A percentile compares a stretch with the other conserved stretches of the same genome.
phyloP scores from a whole-genome alignment of 495 filamentous ascomycete genomes.

The Pyrenula massariospora region DNA sequence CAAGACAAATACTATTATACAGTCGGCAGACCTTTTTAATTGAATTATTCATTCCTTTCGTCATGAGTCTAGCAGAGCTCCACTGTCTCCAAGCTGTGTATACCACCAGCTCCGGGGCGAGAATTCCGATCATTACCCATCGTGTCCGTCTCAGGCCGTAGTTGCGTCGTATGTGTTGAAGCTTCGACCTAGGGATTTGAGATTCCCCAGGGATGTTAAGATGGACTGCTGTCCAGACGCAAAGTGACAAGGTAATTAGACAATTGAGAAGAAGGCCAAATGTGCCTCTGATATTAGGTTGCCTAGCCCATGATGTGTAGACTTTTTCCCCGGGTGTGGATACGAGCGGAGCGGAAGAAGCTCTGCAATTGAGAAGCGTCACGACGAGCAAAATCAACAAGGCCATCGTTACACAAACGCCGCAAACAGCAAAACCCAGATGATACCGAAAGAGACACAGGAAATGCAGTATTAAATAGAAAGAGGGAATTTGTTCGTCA shows the following conservation, averaged over 20 bases:
- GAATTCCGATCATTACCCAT: slow-evolving; percentile 3
- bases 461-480: too few relatives aligned
- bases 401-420: too few relatives aligned
- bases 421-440: too few relatives aligned
- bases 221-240: slow-evolving; percentile 7
- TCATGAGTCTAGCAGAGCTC: background rate
- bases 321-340: background rate
- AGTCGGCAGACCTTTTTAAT: background rate
- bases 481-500: too few relatives aligned
- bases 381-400: background rate
- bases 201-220: slow-evolving; percentile 6
- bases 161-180: background rate
- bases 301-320: background rate
- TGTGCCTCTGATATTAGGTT: slow-evolving; percentile 9
- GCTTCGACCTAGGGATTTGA: background rate
- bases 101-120: slow-evolving; percentile 9
- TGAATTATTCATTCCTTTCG: background rate
- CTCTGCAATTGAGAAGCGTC: background rate
- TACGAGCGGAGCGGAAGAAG: background rate
- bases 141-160: background rate
- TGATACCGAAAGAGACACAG: too few relatives aligned
- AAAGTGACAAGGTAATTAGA: slow-evolving; percentile 7
- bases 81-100: slow-evolving; percentile 7
- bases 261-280: slow-evolving; percentile 5
- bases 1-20: too few relatives aligned